These are phyloP conservation scores for Sesbania bispinosa DNA, from an alignment of 306 rosid genomes.

Conservation along the genomic window DNA sequence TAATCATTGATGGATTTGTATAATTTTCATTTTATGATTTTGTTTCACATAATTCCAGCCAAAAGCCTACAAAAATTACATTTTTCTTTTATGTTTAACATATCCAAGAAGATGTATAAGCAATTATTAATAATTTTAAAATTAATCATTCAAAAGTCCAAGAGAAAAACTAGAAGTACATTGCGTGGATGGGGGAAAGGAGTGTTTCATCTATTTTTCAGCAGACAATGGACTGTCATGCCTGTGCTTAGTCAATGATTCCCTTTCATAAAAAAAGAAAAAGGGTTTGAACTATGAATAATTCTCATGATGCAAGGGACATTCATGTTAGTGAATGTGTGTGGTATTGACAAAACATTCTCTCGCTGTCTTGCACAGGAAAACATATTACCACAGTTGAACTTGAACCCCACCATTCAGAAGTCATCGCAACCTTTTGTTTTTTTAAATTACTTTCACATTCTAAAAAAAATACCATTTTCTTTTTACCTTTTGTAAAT, in stretches of 20 bases:
- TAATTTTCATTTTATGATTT: neutral
- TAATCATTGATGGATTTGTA: neutral
- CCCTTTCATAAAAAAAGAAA: too few relatives aligned
- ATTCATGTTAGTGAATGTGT: neutral
- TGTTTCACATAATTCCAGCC: neutral
- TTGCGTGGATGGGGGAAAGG: neutral
- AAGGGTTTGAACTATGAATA: neutral
- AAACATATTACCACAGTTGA: neutral
- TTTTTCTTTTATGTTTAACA: neutral
- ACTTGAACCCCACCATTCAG: constrained; percentile 11
- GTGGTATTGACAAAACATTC: constrained; percentile 4
- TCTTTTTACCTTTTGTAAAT: neutral
- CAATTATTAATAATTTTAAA: too few relatives aligned
- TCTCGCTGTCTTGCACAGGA: constrained; percentile 9
- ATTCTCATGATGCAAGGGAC: neutral
- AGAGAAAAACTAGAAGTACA: neutral
- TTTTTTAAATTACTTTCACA: neutral
- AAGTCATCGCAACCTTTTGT: neutral
- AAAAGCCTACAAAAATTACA: neutral
- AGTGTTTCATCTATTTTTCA: neutral
- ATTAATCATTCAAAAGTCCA: neutral
- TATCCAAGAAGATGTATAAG: neutral
- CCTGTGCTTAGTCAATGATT: neutral
- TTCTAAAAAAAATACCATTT: too few relatives aligned
- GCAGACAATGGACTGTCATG: constrained; percentile 1